Base-by-base conservation (phyloP, 495 filamentous ascomycete genomes). In the Penicillium silybi region DNA sequence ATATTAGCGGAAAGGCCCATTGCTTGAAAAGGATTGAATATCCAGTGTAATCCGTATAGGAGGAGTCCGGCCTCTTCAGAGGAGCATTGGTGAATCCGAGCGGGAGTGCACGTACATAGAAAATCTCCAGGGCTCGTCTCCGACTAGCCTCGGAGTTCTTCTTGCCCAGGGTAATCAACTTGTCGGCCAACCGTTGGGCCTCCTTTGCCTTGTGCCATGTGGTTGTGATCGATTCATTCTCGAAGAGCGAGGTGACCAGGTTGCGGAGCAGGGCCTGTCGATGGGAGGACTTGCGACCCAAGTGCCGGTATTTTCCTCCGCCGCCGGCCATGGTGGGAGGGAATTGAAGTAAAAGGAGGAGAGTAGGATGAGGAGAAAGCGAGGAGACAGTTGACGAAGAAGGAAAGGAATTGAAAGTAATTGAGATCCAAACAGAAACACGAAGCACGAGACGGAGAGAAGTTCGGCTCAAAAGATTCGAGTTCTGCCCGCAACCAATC, bases 131-230 rank as follows among this genome's bases (percentile, higher is more conserved):
- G 11, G 88, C 90, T 45, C 77, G 79, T 59, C 79, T 70, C 61
- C 80, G 76, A 44, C 83, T 82, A 2, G 86, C 84, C 55, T 92
- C 85, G 19, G 90, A 90, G 69, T 95, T 89, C 74, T 84, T 83
- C 79, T 98, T 98, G 35, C 84, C 92, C 53, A 95, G 71, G 9
- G 92, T 96, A 57, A 98, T 90, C 52, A 96, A 78, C 75, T 92
- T 90, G 63, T 98, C 93, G 34, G 93, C 93, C 23, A 97, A 68
- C 1, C 86, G 80, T 70, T 97, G 93, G 40, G 93, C 88, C 75
- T 98, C 93, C 70, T 97, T 98, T 26, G 93, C 93, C 74, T 97
- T 97, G 67, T 83, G 82, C 84, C 86, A 97, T 73, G 93, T 96
- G 22, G 93, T 98, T 42, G 82, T 83, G 75, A 98, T 95, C 46